Percentiles rank a stretch among this genome's conserved stretches.
Conservation (phyloP, 2,329 filamentous ascomycete genomes). For the Passalora sequoiae region DNA sequence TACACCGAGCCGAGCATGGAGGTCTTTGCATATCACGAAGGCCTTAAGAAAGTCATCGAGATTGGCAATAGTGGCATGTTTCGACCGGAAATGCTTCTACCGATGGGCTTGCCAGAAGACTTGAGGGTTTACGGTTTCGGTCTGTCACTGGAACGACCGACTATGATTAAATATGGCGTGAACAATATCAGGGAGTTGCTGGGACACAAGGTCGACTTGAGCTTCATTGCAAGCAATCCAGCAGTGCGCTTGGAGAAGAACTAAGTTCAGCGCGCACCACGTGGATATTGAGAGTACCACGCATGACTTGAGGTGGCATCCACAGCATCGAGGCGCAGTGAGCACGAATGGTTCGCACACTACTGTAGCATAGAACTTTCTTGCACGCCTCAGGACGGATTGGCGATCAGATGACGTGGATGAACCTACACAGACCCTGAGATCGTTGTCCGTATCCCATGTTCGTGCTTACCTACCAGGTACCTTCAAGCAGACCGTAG, state of each 20-base stretch:
- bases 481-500: no score
- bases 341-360: no score
- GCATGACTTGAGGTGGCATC: no score
- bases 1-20: slow-evolving; percentile 97
- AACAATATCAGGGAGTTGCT: slow-evolving; percentile 88
- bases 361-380: no score
- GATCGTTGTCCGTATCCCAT: no score
- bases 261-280: no score
- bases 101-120: slow-evolving; percentile 88
- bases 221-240: slow-evolving; percentile 85
- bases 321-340: no score
- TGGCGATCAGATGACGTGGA: no score
- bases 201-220: slow-evolving; percentile 90
- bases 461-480: no score
- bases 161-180: slow-evolving; percentile 83
- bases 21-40: slow-evolving; percentile 92
- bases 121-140: slow-evolving; percentile 94
- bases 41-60: slow-evolving; percentile 35
- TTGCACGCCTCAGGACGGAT: no score
- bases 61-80: slow-evolving; percentile 67
- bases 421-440: no score
- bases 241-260: slow-evolving; percentile 86
- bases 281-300: no score
- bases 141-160: slow-evolving; percentile 83
- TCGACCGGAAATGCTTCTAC: slow-evolving; percentile 91